These are phyloP conservation scores for Calocera cornea DNA, from an alignment of 768 basidiomycete genomes.

Conservation along the genomic window DNA sequence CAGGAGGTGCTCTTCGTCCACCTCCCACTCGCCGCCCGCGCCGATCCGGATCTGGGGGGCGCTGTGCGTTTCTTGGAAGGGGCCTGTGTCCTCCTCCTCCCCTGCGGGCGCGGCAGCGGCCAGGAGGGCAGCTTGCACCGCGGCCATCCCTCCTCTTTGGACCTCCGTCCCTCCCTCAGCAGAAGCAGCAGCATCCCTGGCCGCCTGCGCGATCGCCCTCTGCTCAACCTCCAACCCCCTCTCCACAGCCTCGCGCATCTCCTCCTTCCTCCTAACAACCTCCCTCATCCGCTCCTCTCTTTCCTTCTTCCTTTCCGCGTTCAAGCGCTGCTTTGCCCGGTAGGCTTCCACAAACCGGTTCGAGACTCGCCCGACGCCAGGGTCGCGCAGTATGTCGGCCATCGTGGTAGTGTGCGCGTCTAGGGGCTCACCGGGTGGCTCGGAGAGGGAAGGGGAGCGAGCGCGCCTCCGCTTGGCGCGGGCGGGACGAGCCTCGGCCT, in stretches of 20 bases:
- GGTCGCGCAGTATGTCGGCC: not conserved
- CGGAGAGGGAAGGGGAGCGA: not conserved
- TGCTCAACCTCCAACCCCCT: not conserved
- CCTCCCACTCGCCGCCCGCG: not conserved
- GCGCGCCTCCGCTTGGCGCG: not conserved
- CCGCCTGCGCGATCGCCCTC: not conserved
- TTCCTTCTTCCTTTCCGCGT: not conserved
- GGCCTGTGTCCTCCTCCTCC: not conserved
- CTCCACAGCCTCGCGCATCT: not conserved
- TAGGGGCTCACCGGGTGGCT: not conserved
- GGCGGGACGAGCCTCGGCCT: not conserved
- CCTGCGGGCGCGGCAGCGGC: not conserved
- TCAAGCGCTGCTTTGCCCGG: not conserved
- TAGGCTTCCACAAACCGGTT: not conserved
- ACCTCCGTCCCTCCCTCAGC: not conserved
- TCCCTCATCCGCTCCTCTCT: not conserved
- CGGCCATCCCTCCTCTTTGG: not conserved
- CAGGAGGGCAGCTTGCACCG: not conserved
- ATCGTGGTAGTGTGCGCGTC: not conserved
- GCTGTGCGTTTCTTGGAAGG: not conserved
- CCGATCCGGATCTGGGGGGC: not conserved
- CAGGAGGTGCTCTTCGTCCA: not conserved
- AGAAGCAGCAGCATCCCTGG: not conserved
- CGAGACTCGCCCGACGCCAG: not conserved
- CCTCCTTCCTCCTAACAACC: not conserved